Percentiles rank a stretch among this genome's conserved stretches.
These are phyloP conservation scores for Myrmaecium sp. DNA, from an alignment of 2,329 filamentous ascomycete genomes.

Conservation along the genomic window DNA sequence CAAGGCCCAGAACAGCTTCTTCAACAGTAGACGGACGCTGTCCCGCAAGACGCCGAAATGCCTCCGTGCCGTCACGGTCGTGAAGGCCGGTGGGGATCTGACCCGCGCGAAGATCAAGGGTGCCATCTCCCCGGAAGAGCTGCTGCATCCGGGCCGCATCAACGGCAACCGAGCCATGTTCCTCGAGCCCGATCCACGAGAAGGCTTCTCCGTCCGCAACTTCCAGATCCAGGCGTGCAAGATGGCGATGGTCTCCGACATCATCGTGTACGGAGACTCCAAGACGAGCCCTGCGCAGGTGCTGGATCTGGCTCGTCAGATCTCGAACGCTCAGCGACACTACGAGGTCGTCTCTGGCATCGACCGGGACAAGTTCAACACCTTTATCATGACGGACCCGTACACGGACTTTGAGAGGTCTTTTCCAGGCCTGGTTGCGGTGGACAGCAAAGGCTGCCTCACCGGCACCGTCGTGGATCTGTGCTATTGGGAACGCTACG, in stretches of 20 bases:
- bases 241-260: conserved; percentile 71
- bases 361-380: conserved; percentile 56
- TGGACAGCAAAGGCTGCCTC: conserved; percentile 52
- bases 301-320: conserved; percentile 42
- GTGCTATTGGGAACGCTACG: conserved; percentile 65
- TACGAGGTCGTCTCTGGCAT: conserved; percentile 46
- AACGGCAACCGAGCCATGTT: conserved; percentile 42
- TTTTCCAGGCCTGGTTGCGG: conserved; percentile 53
- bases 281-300: conserved; percentile 44
- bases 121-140: conserved; percentile 65
- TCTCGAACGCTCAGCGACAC: conserved; percentile 58
- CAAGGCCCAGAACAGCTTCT: conserved; percentile 77
- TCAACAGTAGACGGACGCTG: conserved; percentile 58
- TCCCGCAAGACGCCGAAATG: conserved; percentile 56
- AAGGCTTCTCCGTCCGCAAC: conserved; percentile 90
- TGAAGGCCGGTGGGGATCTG: conserved; percentile 78
- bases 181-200: conserved; percentile 65
- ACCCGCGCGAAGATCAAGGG: conserved; percentile 64
- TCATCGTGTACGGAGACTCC: conserved; percentile 78
- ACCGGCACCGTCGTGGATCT: conserved; percentile 77
- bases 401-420: conserved; percentile 57
- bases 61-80: conserved; percentile 63
- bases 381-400: conserved; percentile 54
- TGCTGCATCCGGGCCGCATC: conserved; percentile 39
- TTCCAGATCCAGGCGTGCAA: conserved; percentile 95